Evolutionary conservation across 2,329 filamentous ascomycete species (phyloP).

Genomic region (Exserohilum rostratum): DNA sequence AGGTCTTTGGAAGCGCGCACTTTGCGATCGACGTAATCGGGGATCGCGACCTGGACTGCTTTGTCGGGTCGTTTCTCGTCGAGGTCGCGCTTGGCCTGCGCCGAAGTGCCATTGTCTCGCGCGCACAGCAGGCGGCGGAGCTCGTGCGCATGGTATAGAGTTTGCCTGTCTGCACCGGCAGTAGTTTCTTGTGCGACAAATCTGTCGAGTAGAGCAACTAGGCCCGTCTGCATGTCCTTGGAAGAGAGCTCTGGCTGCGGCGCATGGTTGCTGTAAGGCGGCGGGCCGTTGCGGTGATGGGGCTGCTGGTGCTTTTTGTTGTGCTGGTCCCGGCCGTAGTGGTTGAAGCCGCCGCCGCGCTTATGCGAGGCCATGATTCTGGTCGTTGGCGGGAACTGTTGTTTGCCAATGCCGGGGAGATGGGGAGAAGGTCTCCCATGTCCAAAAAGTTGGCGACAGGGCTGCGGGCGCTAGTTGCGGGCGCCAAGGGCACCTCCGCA

Average conservation of each 20-base stretch:
- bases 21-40: conserved; percentile 35
- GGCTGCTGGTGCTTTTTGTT: conserved; percentile 2
- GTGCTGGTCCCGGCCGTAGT: conserved; percentile 21
- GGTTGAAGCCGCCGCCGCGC: conserved; percentile 26
- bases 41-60: conserved; percentile 26
- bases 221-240: conserved; percentile 35
- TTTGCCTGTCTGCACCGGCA: conserved; percentile 30
- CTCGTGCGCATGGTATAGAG: conserved; percentile 37
- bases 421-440: background rate
- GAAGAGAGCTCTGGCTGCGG: conserved; percentile 21
- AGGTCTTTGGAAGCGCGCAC: conserved; percentile 45
- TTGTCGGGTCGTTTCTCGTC: conserved; percentile 36
- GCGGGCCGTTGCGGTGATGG: conserved; percentile 9
- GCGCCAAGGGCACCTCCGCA: conserved; percentile 18
- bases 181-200: conserved; percentile 37
- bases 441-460: background rate
- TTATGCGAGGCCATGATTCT: conserved; percentile 29
- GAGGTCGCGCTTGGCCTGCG: conserved; percentile 58
- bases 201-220: conserved; percentile 39
- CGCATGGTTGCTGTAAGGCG: background rate
- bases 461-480: conserved; percentile 13
- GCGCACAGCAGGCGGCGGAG: conserved; percentile 34
- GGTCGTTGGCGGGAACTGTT: background rate
- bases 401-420: background rate
- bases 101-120: conserved; percentile 47